Evolutionary conservation across 345 rosid species (phyloP).

Genomic region (Raphanus raphanistrum): DNA sequence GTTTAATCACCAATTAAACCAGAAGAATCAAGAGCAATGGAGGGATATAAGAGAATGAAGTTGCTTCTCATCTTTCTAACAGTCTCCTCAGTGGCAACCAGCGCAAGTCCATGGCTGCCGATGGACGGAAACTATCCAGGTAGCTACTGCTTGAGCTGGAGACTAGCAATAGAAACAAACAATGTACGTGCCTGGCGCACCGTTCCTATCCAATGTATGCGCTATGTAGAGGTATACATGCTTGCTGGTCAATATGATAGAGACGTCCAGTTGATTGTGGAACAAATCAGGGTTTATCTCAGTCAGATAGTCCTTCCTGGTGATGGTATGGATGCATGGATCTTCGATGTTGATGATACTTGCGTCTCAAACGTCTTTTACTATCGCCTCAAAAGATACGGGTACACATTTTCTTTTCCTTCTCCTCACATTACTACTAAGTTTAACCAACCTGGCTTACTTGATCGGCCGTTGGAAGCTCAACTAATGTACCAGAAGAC

Average conservation of each 20-base stretch:
- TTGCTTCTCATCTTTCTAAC: conserved; percentile 41
- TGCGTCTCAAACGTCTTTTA: conserved; percentile 76
- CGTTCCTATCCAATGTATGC: conserved; percentile 65
- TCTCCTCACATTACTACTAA: not conserved
- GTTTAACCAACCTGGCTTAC: no score
- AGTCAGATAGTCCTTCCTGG: conserved; percentile 33
- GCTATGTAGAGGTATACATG: conserved; percentile 67
- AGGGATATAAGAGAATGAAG: conserved; percentile 30
- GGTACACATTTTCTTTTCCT: conserved; percentile 42
- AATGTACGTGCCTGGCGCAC: conserved; percentile 72
- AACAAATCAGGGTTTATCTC: conserved; percentile 54
- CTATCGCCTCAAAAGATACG: conserved; percentile 72
- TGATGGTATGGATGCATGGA: conserved; percentile 86
- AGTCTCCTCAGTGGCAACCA: conserved; percentile 37
- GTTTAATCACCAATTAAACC: conserved; percentile 7
- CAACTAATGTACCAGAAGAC: not conserved
- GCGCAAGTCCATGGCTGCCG: conserved; percentile 12
- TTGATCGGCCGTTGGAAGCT: not conserved
- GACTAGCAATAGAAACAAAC: conserved; percentile 85
- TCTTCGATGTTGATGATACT: conserved; percentile 89
- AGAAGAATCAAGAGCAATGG: conserved; percentile 39
- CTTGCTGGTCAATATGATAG: conserved; percentile 66
- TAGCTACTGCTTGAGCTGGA: conserved; percentile 76
- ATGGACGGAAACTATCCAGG: conserved; percentile 24
- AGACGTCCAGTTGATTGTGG: conserved; percentile 57